Base-by-base conservation (phyloP, 1,284 basidiomycete genomes). In the Pterulicium gracile region DNA sequence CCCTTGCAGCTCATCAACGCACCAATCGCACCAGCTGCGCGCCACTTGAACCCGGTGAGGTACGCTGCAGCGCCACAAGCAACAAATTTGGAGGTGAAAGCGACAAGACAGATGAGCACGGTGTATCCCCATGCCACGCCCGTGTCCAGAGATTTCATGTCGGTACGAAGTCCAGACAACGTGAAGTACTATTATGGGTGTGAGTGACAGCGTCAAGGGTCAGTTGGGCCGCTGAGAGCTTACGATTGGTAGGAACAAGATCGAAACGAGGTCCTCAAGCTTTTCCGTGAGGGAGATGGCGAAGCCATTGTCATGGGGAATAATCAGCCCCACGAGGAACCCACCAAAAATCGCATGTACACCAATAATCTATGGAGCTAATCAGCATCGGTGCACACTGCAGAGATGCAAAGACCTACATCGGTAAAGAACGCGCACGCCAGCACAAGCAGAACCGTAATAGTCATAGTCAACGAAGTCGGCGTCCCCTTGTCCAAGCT, bases 1-100 rank as follows among this genome's bases (percentile, higher is more conserved):
- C 91, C 91, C 67, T 96, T 96, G 69, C 91, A 96, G 59, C 81
- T 83, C 92, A 97, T 95, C 48, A 97, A 67, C 45, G 85, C 79
- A 3, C 93, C 93, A 47, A 95, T 84, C 1, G 92, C 90, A 17
- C 81, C 81, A 7, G 84, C 74, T 62, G 95, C 92, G 45, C 93
- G 74, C 65, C 71, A 69, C 43, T 70, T 79, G 66, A 90, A 93
- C 1, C 85, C 85, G 42, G 69, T 71, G 0, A 70, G 50, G 52
- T 70, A 73, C 2, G 90, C 89, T 0, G 81, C 72, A 2, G 64
- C 59, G 2, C 74, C 79, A 53, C 86, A 92, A 0, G 82, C 68
- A 14, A 74, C 43, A 56, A 86, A 93, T 61, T 95, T 95, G 54
- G 82, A 79, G 32, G 69, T 56, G 60, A 92, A 95, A 0, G 88